phyloP scores from a whole-genome alignment of 2,329 filamentous ascomycete species.

The Metarhizium rileyi region DNA sequence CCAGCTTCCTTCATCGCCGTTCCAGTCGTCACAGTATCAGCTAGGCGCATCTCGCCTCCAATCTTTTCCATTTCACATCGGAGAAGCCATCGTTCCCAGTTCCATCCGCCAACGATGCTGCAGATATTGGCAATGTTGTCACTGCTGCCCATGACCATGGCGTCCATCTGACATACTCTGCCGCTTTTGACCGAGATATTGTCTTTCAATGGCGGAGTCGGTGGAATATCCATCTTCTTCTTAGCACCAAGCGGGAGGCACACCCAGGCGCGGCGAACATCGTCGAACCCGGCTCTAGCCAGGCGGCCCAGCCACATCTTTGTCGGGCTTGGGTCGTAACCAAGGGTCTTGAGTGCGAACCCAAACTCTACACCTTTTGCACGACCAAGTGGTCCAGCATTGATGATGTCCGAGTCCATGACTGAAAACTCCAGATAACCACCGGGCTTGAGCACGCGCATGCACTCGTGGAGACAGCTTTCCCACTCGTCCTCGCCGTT shows the following conservation, averaged over 20 bases:
- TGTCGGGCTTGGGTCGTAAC: conserved; percentile 79
- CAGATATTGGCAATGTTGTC: conserved; percentile 64
- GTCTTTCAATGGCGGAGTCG: conserved; percentile 23
- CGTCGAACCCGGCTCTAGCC: conserved; percentile 64
- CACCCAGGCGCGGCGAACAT: conserved; percentile 78
- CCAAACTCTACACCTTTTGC: conserved; percentile 87
- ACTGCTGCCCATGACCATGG: conserved; percentile 56
- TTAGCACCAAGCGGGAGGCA: conserved; percentile 69
- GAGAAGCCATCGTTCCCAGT: conserved; percentile 94
- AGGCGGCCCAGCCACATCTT: conserved; percentile 72
- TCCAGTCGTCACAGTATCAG: conserved; percentile 41
- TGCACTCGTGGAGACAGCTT: conserved; percentile 72
- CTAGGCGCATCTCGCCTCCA: conserved; percentile 53
- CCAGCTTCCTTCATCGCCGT: conserved; percentile 45
- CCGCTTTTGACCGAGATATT: conserved; percentile 30
- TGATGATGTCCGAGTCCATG: conserved; percentile 83
- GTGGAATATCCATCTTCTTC: conserved; percentile 20
- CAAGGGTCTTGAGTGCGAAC: conserved; percentile 78
- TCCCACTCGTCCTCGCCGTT: conserved; percentile 79
- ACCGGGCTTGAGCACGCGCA: conserved; percentile 84
- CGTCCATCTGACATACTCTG: conserved; percentile 46
- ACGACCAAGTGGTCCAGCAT: conserved; percentile 67
- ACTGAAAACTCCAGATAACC: conserved; percentile 87
- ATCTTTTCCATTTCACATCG: conserved; percentile 75
- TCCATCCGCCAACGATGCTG: conserved; percentile 76